Evolutionary conservation across 495 filamentous ascomycete genomes (phyloP), one percentile per base, ranked within the genome.

Genomic region (Saxispiralis lemnorum): DNA sequence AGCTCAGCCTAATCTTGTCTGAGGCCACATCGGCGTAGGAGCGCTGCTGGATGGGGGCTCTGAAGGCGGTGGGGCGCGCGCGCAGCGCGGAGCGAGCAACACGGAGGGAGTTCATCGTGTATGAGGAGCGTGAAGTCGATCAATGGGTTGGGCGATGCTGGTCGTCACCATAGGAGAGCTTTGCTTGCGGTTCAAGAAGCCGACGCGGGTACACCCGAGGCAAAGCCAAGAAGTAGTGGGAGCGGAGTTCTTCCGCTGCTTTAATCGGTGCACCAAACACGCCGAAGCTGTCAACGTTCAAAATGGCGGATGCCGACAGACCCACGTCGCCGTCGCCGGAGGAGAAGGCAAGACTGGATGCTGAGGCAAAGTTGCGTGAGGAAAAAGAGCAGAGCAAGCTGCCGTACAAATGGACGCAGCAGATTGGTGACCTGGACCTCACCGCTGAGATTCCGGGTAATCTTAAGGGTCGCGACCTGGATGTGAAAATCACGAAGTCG

Each of bases 321-420:
- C 49, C 52, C 24, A 19, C 43, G 11, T 60, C 56, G 15, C 61
- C 61, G 14, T 54, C 61, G 18, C 56, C 62, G 13, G 53, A 55
- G 35, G 81, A 85, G 45, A 70, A 73, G 28, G 74, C 79, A 46
- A 70, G 71, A 44, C 65, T 61, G 34, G 76, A 80, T 60, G 68
- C 59, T 7, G 69, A 72, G 48, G 62, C 64, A 37, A 70, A 73
- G 53, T 62, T 73, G 44, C 77, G 78, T 58, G 85, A 97, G 61
- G 70, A 70, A 24, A 80, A 76, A 30, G 89, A 96, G 61, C 89
- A 97, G 66, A 83, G 81, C 16, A 70, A 78, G 34, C 78, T 97
- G 9, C 89, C 89, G 3, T 97, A 97, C 76, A 85, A 89, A 65
- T 97, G 89, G 89, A 82, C 73, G 1, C 89, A 97, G 62, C 86